A percentile compares a stretch with the other conserved stretches of the same genome.
These are phyloP conservation scores for Trypethelium eluteriae DNA, from an alignment of 495 filamentous ascomycete genomes.

Conservation along the genomic window DNA sequence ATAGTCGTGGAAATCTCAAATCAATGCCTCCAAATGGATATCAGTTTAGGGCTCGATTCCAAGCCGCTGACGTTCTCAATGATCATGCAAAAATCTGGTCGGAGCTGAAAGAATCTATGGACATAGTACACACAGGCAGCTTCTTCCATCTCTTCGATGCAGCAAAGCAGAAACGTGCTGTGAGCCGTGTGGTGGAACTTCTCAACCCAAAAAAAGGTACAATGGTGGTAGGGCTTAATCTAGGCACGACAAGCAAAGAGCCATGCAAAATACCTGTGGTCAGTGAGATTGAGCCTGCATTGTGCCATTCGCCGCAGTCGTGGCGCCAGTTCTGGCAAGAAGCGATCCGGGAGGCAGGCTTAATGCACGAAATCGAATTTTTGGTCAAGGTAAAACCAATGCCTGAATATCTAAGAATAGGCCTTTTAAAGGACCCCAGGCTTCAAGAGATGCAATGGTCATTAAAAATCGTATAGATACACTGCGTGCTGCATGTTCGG, in stretches of 20 bases:
- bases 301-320: not conserved
- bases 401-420: too few species aligned
- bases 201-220: slow-evolving; percentile 12
- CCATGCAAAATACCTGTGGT: not conserved
- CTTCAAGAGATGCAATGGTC: too few species aligned
- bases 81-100: slow-evolving; percentile 7
- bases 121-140: slow-evolving; percentile 38
- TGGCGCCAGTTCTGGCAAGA: not conserved
- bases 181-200: not conserved
- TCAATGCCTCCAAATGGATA: not conserved
- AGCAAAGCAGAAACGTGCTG: slow-evolving; percentile 28
- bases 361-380: too few species aligned
- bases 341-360: too few species aligned
- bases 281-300: not conserved
- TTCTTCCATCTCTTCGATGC: slow-evolving; percentile 44
- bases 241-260: not conserved
- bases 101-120: slow-evolving; percentile 32
- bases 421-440: too few species aligned
- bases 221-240: slow-evolving; percentile 18
- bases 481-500: too few species aligned
- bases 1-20: slow-evolving; percentile 20
- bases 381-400: too few species aligned
- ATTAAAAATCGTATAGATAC: too few species aligned
- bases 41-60: slow-evolving; percentile 22
- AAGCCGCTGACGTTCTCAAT: slow-evolving; percentile 33